phyloP scores from a whole-genome alignment of 345 rosid genomes.

The Geranium brycei region DNA sequence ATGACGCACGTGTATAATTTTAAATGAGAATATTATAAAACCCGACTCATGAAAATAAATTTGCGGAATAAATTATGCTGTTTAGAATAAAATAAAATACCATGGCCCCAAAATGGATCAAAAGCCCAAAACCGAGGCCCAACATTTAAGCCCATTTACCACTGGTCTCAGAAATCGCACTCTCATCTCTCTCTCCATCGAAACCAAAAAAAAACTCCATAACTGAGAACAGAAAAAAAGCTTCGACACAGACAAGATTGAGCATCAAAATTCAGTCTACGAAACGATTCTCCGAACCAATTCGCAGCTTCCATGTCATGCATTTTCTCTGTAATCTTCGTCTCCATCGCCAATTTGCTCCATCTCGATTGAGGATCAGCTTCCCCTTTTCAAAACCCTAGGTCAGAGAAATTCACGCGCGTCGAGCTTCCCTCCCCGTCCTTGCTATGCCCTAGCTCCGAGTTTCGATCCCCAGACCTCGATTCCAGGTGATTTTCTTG shows the following conservation, averaged over 20 bases:
- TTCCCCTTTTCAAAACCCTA: slow-evolving; percentile 36
- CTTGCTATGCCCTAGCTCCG: slow-evolving; percentile 31
- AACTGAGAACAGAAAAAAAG: slow-evolving; percentile 1
- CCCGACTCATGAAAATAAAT: too few species aligned
- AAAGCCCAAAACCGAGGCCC: slow-evolving; percentile 8
- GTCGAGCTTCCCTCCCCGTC: not conserved
- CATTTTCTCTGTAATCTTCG: slow-evolving; percentile 15
- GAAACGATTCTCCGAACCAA: not conserved
- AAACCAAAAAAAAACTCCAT: slow-evolving; percentile 3
- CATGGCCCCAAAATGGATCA: not conserved
- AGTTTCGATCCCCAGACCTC: slow-evolving; percentile 15
- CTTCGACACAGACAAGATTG: not conserved
- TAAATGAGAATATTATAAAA: too few species aligned
- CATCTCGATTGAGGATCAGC: slow-evolving; percentile 16
- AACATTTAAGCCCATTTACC: slow-evolving; percentile 8
- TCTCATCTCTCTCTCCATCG: not conserved
- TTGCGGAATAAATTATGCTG: too few species aligned
- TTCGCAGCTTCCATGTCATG: slow-evolving; percentile 10
- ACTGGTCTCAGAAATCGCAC: slow-evolving; percentile 4
- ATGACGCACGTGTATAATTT: too few species aligned
- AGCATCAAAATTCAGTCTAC: not conserved
- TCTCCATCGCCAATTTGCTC: slow-evolving; percentile 16
- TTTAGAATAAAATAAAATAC: too few species aligned
- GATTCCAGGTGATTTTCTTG: slow-evolving; percentile 34
- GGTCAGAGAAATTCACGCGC: slow-evolving; percentile 20